Conservation (phyloP, 2,329 filamentous ascomycete genomes). For the Blastomyces gilchristii region DNA sequence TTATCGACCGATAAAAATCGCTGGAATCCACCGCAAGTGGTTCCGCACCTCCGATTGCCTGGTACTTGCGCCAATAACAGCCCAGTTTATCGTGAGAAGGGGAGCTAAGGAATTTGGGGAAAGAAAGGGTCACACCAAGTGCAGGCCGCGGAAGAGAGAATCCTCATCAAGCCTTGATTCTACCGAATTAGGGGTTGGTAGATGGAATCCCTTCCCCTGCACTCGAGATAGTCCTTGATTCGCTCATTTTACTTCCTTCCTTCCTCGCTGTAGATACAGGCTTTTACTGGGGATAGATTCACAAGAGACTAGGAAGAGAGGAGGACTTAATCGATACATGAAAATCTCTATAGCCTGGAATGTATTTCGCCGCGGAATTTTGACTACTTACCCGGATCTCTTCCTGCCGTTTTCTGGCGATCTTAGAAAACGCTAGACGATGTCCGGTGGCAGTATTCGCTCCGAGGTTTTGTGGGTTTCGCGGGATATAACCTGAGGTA, state of each 20-base stretch:
- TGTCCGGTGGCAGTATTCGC: neutral
- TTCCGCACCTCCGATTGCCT: constrained; percentile 3
- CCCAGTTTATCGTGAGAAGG: neutral
- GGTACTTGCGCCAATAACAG: neutral
- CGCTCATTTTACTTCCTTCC: neutral
- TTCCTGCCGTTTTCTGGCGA: neutral
- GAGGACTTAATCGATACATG: neutral
- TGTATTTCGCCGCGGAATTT: constrained; percentile 9
- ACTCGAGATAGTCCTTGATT: neutral
- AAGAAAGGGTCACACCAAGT: neutral
- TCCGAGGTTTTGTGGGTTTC: constrained; percentile 13
- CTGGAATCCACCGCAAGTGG: neutral
- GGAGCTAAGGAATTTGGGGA: neutral
- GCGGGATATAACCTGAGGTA: constrained; percentile 18
- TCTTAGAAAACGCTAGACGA: neutral
- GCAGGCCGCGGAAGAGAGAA: neutral
- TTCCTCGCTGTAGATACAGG: neutral
- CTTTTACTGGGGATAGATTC: neutral
- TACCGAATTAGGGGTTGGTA: neutral
- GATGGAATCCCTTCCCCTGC: constrained; percentile 1
- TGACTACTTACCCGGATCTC: neutral
- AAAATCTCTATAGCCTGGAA: constrained; percentile 1
- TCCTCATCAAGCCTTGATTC: neutral
- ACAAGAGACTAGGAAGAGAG: constrained; percentile 1
- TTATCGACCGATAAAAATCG: constrained; percentile 6